Base-by-base conservation (phyloP, 495 filamentous ascomycete genomes). In the Trichocladium uniseriatum region DNA sequence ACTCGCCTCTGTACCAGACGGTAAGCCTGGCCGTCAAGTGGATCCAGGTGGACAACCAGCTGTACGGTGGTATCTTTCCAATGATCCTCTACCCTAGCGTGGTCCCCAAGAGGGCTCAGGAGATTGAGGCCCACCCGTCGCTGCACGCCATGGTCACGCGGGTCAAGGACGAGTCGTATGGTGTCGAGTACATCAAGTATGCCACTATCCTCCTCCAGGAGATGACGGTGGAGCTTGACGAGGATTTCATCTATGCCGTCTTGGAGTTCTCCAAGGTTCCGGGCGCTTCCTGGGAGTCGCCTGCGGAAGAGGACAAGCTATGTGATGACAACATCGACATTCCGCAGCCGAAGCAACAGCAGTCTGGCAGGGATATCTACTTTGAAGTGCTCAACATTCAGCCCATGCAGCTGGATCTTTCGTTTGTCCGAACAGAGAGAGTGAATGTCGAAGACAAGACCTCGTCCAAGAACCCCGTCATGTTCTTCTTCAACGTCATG, bases 11-110 rank as follows among this genome's bases (percentile, higher is more conserved):
- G 11, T 95, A 92, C 62, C 92, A 97, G 68, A 96, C 87, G 5
- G 66, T 96, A 49, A 87, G 84, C 40, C 75, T 88, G 9, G 84
- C 86, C 0, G 84, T 95, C 64, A 97, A 96, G 65, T 98, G 92
- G 92, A 89, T 98, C 41, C 92, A 98, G 65, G 90, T 98, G 60
- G 92, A 98, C 70, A 98, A 98, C 60, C 92, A 98, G 61, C 82
- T 98, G 20, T 98, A 97, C 61, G 92, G 92, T 36, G 92, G 92
- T 13, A 89, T 98, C 54, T 98, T 98, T 75, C 92, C 92, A 0
- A 94, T 98, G 67, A 81, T 98, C 48, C 73, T 97, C 34, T 98
- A 98, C 62, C 92, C 92, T 9, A 95, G 89, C 65, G 92, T 98
- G n/a, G 92, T 98, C 9, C 94, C 94, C 2, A 97, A 97, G 72